Conservation (phyloP, 208 protist genomes). For the Crithidia brevicula region DNA sequence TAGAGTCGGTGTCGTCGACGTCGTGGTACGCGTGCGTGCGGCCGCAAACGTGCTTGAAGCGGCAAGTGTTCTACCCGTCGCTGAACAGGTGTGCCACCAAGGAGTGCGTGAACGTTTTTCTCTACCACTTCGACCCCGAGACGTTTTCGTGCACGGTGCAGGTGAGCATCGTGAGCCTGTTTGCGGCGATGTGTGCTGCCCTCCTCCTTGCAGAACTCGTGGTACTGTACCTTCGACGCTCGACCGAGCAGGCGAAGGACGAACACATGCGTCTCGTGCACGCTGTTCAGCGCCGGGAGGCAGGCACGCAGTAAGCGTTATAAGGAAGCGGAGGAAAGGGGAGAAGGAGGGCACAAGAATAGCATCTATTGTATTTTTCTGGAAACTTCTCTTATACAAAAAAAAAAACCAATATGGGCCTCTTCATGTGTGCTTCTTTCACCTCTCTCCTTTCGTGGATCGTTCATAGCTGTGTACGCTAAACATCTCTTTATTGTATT, state of each 20-base stretch:
- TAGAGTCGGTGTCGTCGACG: neutral
- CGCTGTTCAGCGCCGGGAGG: slow-evolving; percentile 35
- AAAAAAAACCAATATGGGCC: no score
- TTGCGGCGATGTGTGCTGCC: slow-evolving; percentile 34
- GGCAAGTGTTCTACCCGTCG: slow-evolving; percentile 41
- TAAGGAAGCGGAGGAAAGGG: no score
- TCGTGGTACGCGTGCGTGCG: slow-evolving; percentile 22
- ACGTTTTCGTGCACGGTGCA: slow-evolving; percentile 48
- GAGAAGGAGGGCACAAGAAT: no score
- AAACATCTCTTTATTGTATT: no score
- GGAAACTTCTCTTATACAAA: no score
- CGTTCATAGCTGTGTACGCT: no score
- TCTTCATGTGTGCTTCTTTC: no score
- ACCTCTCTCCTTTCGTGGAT: no score
- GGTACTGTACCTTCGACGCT: slow-evolving; percentile 38
- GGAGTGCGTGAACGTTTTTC: slow-evolving; percentile 36
- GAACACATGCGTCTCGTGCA: slow-evolving; percentile 43
- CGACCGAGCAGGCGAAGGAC: slow-evolving; percentile 35
- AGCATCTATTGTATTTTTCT: no score
- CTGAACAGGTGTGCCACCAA: slow-evolving; percentile 55
- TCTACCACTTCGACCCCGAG: slow-evolving; percentile 45
- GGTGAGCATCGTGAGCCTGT: slow-evolving; percentile 14
- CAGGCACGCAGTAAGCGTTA: slow-evolving; percentile 12
- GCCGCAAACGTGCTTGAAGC: slow-evolving; percentile 23
- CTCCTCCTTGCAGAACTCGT: slow-evolving; percentile 42